Conservation (phyloP, 805 yeast genomes). For the Wickerhamiella spandovensis region DNA sequence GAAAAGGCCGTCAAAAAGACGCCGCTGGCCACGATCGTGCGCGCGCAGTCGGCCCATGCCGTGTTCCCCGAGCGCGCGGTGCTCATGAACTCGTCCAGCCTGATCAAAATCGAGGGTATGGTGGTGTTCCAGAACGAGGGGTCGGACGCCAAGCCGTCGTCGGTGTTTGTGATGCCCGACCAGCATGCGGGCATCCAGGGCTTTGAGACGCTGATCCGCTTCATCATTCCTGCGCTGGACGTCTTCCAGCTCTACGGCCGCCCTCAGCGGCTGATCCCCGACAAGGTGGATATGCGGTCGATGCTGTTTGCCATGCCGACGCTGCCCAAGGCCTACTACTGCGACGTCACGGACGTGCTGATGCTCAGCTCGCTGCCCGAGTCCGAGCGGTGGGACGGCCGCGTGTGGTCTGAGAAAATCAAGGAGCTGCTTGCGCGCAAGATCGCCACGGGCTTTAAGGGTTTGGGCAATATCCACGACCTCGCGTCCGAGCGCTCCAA, state of each 20-base stretch:
- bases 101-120: constrained; percentile 78
- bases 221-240: constrained; percentile 61
- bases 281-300: constrained; percentile 51
- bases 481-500: neutral
- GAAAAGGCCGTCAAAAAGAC: constrained; percentile 54
- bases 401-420: constrained; percentile 47
- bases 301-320: constrained; percentile 74
- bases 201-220: constrained; percentile 72
- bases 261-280: constrained; percentile 61
- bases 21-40: constrained; percentile 66
- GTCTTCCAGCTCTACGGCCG: constrained; percentile 72
- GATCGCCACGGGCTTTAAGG: constrained; percentile 34
- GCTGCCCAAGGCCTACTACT: constrained; percentile 60
- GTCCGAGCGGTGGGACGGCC: constrained; percentile 36
- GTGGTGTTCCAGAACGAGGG: constrained; percentile 29
- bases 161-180: constrained; percentile 72
- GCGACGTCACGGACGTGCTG: constrained; percentile 48
- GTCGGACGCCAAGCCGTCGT: constrained; percentile 33
- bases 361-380: constrained; percentile 29
- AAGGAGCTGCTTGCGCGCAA: constrained; percentile 44
- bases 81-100: constrained; percentile 74
- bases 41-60: constrained; percentile 66
- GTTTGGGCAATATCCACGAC: constrained; percentile 31
- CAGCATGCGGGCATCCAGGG: constrained; percentile 73
- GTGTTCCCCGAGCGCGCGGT: constrained; percentile 79